Base-by-base conservation (phyloP, 768 basidiomycete species). In the Ramaria sp. region DNA sequence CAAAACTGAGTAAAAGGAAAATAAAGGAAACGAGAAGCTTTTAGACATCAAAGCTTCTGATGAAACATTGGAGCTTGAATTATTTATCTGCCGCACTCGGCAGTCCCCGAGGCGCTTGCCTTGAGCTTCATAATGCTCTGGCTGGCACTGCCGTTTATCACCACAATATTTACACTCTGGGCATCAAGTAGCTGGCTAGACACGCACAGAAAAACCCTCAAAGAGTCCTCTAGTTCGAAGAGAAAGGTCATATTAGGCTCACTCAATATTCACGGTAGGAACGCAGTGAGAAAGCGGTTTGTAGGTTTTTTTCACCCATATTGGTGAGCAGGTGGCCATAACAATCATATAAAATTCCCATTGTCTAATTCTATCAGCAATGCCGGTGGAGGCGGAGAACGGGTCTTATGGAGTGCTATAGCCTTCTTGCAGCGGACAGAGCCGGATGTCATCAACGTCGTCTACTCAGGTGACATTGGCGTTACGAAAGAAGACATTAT, bases 231-330 rank as follows among this genome's bases (percentile, higher is more conserved):
- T 18, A 50, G 10, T 6, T 32, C 48, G 8, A 32, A 36, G 24
- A 22, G 48, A 32, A 9, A 32, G 24, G 5, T 36, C 12, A 30
- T 50, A 3, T 32, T 50, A 18, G 28, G 36, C 30, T 50, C 48
- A 20, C 30, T 50, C 8, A 20, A 16, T 22, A 36, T 50, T 15
- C 34, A 24, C 5, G 47, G 28, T n/a, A 30, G 10, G 20, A 20
- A 37, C 3, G 12, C 15, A 34, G 22, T 13, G 3, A 13, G 18
- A 20, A 50, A 50, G 24, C 42, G 62, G 44, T 67, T 93, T 18
- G 71, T 93, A 2, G 93, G 87, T 0, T 86, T 94, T 70, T 95
- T 96, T 65, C 94, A 98, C 71, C 94, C 94, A 0, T 98, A 94
- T 65, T 98, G 93, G 93, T 93, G 61, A 55, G 50, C 38, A 6